Evolutionary conservation across 1,284 basidiomycete species (phyloP).

Genomic region (Cutaneotrichosporon arboriforme): DNA sequence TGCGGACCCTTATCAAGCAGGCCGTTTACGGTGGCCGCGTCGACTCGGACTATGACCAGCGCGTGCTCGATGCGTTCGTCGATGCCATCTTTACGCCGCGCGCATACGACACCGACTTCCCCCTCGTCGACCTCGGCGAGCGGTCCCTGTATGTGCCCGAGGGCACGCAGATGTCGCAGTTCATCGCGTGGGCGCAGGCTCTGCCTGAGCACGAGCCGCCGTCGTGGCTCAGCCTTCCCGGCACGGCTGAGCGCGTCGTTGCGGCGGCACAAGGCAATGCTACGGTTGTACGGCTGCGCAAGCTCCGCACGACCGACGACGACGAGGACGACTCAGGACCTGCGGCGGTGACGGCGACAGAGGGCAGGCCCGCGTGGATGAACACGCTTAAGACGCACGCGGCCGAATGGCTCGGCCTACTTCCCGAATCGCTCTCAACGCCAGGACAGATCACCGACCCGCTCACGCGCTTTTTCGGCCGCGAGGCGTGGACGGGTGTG

Average conservation of each 20-base stretch:
- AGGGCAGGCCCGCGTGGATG: conserved; percentile 89
- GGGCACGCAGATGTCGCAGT: conserved; percentile 83
- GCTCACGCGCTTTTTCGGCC: conserved; percentile 75
- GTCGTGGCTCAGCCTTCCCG: conserved; percentile 83
- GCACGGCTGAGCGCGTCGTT: conserved; percentile 83
- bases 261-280: conserved; percentile 86
- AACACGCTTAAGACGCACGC: conserved; percentile 69
- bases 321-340: conserved; percentile 64
- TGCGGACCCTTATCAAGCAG: conserved; percentile 84
- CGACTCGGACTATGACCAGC: conserved; percentile 90
- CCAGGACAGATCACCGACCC: conserved; percentile 55
- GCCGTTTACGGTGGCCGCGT: conserved; percentile 90
- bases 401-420: conserved; percentile 68
- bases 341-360: conserved; percentile 54
- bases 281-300: conserved; percentile 74
- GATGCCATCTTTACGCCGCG: conserved; percentile 76
- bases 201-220: conserved; percentile 88
- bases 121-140: conserved; percentile 60
- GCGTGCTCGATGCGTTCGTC: conserved; percentile 83
- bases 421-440: conserved; percentile 53
- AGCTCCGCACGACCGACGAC: conserved; percentile 84
- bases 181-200: conserved; percentile 76
- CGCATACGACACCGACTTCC: conserved; percentile 88
- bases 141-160: conserved; percentile 72
- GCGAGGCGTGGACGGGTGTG: conserved; percentile 76